Base-by-base conservation (phyloP, 805 yeast species). In the Cyberlindnera maclurae region DNA sequence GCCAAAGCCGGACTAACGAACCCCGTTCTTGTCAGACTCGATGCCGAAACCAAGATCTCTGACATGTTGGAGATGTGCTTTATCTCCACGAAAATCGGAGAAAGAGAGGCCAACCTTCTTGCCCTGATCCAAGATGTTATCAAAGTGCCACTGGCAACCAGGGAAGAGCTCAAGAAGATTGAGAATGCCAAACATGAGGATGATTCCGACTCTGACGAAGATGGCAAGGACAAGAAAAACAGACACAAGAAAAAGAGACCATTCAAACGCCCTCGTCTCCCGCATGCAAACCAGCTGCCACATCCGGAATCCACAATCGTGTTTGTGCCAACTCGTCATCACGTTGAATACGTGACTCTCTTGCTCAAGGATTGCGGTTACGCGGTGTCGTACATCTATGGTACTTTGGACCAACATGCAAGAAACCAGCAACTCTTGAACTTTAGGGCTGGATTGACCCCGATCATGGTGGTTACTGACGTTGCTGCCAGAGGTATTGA, bases 401-500 rank as follows among this genome's bases (percentile, higher is more conserved):
- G 99, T 60, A 75, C 97, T 1, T 70, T 93, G 45, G 97, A 93
- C 63, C 98, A 93, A 58, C 81, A 78, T 51, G 98, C 98, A 1
- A 81, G 99, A 71, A 80, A 81, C 44, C 81, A 83, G 50, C 97
- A 93, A 58, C 66, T 93, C 36, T 73, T 81, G 54, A 80, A 87
- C 50, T 93, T 93, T 63, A 70, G 96, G 51, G 68, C 80, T 2
- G 98, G 97, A 1, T 67, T 83, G 33, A 78, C 96, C 4, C 77
- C 84, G 24, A 59, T 93, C n/a, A 62, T 93, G 58, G 97, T 93
- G 9, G 99, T 93, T 39, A 93, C 98, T 1, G 98, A 93, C 68
- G 97, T 86, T 47, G 96, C 96, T 18, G 98, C 98, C 2, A 81
- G 98, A 69, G 98, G 98, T 79, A 88, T 93, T 45, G 99, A 94